Evolutionary conservation across 2,329 filamentous ascomycete species (phyloP), one percentile per base, ranked within the genome.

Genomic region (Penicillium rolfsii): DNA sequence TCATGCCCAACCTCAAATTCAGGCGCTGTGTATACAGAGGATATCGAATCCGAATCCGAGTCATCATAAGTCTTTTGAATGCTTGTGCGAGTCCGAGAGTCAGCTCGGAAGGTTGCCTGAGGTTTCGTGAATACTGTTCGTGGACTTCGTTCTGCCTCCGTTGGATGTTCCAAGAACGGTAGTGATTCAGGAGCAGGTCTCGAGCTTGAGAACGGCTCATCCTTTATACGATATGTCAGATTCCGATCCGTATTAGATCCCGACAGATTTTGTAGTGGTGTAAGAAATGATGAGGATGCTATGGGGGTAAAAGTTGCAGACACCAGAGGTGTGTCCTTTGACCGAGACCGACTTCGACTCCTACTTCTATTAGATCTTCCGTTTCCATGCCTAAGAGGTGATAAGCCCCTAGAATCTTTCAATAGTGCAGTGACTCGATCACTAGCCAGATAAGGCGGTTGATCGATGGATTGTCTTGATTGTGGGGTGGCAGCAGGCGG

Each of bases 1-100:
- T 40, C 52, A 55, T 26, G 38, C 35, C 14, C n/a, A 30, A 19
- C 16, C 24, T 48, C 52, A 1, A 45, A 61, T 40, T 72, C 70
- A 8, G 60, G 60, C 2, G 71, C 71, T 45, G 71, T 73, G 50
- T 68, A 72, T 22, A 71, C 64, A 24, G 69, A 71, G 41, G 63
- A 64, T 35, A 66, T 60, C 5, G 70, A 72, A 7, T 65, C 67
- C 12, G 62, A 52, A 46, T 72, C 70, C 5, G 68, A 69, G 14
- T 9, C 26, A 33, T 52, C 30, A 35, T 52, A 57, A 58, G 57
- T 52, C 7, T 57, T 28, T 52, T 41, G 36, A 6, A 1, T 26
- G 6, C 35, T 14, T 2, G 30, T n/a, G 11, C 24, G 26, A 33
- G 35, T 1, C 36, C 30, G 24, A 45, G 54, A 50, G 43, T 16